phyloP scores from a whole-genome alignment of 2,329 filamentous ascomycete genomes.

The Pseudohalonectria lignicola region DNA sequence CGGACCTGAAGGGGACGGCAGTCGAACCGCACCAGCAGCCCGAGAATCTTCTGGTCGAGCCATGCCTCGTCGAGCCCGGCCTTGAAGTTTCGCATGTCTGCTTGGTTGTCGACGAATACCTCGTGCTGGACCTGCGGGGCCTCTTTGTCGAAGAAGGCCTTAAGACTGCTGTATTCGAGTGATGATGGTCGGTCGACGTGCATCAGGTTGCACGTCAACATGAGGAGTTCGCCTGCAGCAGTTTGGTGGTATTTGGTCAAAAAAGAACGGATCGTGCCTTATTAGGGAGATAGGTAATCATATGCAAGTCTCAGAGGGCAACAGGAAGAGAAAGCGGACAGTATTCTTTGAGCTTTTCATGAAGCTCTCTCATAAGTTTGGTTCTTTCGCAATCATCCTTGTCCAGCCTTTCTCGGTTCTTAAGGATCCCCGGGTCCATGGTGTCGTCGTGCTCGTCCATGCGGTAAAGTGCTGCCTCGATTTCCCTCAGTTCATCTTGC shows the following conservation, averaged over 20 bases:
- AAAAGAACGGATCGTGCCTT: no score
- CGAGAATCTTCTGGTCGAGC: neutral
- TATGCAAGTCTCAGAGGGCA: no score
- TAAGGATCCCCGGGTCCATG: no score
- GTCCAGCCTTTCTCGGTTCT: no score
- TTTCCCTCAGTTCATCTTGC: neutral
- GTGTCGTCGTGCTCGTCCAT: neutral
- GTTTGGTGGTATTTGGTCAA: no score
- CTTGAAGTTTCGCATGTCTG: neutral
- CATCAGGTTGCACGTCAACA: neutral
- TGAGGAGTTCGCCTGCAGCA: no score
- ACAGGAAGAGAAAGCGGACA: no score
- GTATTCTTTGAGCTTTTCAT: no score
- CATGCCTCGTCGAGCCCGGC: neutral
- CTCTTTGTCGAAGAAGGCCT: neutral
- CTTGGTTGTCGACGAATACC: neutral
- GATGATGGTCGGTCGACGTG: neutral
- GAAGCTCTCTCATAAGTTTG: no score
- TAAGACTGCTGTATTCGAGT: neutral
- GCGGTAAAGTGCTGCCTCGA: neutral
- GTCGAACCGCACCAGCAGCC: neutral
- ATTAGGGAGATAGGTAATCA: no score
- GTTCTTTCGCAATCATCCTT: no score
- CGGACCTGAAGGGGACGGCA: neutral
- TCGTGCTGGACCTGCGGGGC: neutral